Evolutionary conservation across 1,284 basidiomycete species (phyloP).

Genomic region (Waitea zeae): DNA sequence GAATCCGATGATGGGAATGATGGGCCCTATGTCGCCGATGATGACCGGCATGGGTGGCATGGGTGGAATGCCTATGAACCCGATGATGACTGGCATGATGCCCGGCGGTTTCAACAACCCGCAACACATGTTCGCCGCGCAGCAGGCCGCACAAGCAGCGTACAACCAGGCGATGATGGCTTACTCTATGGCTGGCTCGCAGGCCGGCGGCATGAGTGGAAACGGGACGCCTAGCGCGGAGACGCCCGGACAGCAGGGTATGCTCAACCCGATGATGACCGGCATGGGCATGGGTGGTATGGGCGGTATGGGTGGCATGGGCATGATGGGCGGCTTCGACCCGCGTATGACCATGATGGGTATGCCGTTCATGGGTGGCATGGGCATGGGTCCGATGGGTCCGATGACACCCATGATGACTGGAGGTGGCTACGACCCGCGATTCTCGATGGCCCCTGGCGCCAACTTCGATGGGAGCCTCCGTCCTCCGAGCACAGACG

Average conservation of each 20-base stretch:
- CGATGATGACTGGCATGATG: constrained; percentile 36
- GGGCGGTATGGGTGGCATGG: constrained; percentile 37
- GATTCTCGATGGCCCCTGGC: too few species aligned
- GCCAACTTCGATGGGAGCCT: too few species aligned
- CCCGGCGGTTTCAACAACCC: constrained; percentile 35
- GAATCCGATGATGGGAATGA: constrained; percentile 46
- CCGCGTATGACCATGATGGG: constrained; percentile 11
- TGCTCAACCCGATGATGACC: constrained; percentile 39
- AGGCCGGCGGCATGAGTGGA: constrained; percentile 35
- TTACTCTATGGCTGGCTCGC: constrained; percentile 65
- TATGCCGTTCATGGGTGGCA: constrained; percentile 41
- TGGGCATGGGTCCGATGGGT: too few species aligned
- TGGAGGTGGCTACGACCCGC: too few species aligned
- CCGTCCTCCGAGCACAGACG: too few species aligned
- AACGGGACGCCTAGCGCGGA: constrained; percentile 13
- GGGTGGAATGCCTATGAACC: constrained; percentile 37
- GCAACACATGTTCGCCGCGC: constrained; percentile 81
- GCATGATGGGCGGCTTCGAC: constrained; percentile 8
- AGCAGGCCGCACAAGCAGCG: constrained; percentile 77
- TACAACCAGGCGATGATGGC: constrained; percentile 86
- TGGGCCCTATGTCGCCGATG: too few species aligned
- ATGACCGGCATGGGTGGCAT: too few species aligned
- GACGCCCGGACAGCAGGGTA: constrained; percentile 10
- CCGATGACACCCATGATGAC: too few species aligned
- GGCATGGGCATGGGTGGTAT: constrained; percentile 23